Evolutionary conservation across 2,329 filamentous ascomycete genomes (phyloP).

Genomic region (Meredithiella fracta): DNA sequence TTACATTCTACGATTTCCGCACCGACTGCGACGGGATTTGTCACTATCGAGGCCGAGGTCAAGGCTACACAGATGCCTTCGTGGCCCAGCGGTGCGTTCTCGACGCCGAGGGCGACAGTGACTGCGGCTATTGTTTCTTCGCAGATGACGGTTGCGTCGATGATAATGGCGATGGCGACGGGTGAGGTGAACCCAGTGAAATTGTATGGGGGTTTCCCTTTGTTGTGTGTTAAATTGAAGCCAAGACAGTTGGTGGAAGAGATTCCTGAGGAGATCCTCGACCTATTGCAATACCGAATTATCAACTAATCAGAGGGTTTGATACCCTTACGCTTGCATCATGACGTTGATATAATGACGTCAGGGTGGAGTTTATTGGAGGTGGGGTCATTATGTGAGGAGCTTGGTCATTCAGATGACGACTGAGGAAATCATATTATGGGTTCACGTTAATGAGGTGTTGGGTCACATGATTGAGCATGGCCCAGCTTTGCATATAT

Average conservation of each 20-base stretch:
- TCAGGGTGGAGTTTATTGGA: no score
- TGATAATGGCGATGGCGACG: neutral
- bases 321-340: neutral
- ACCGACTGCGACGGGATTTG: neutral
- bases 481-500: neutral
- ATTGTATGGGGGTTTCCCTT: slow-evolving; percentile 11
- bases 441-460: no score
- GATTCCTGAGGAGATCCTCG: slow-evolving; percentile 8
- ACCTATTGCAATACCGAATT: slow-evolving; percentile 7
- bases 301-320: neutral
- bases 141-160: neutral
- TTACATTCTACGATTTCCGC: neutral
- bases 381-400: no score
- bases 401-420: no score
- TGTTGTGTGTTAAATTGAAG: slow-evolving; percentile 11
- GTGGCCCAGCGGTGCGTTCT: slow-evolving; percentile 7
- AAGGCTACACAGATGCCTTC: slow-evolving; percentile 5
- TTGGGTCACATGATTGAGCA: neutral
- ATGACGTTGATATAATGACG: no score
- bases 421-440: no score
- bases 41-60: no score
- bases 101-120: neutral
- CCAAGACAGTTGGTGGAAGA: neutral
- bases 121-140: neutral
- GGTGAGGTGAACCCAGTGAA: slow-evolving; percentile 1